phyloP scores from a whole-genome alignment of 2,329 filamentous ascomycete species.

The Xylariomycetidae sp. region DNA sequence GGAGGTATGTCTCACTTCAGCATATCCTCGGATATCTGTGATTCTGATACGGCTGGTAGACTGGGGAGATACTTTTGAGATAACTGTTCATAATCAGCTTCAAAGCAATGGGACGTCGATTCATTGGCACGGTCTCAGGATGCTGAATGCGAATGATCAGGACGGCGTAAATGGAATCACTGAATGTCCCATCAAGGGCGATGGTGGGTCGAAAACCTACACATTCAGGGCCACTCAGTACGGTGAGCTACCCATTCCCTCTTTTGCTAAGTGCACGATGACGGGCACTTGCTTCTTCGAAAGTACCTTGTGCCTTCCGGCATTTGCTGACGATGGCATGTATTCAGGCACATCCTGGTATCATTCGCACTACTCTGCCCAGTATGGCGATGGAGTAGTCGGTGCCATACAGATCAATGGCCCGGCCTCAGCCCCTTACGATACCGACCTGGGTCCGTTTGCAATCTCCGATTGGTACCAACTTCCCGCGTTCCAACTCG shows the following conservation, averaged over 20 bases:
- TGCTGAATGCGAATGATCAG: constrained; percentile 35
- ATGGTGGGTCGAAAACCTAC: constrained; percentile 29
- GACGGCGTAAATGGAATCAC: constrained; percentile 42
- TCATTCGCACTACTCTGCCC: constrained; percentile 32
- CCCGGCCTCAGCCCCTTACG: constrained; percentile 44
- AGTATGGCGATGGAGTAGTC: constrained; percentile 48
- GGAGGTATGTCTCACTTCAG: background rate
- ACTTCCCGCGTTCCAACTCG: constrained; percentile 1
- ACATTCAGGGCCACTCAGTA: constrained; percentile 33
- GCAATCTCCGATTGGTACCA: constrained; percentile 47
- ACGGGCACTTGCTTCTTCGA: no score
- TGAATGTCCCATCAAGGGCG: constrained; percentile 35
- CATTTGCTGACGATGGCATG: no score
- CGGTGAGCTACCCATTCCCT: no score
- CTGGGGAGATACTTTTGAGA: constrained; percentile 50
- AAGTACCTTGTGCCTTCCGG: no score
- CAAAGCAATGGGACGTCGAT: constrained; percentile 36
- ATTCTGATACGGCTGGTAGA: constrained; percentile 50
- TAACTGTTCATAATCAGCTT: constrained; percentile 53
- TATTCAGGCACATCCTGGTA: no score
- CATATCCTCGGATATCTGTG: background rate
- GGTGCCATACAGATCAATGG: constrained; percentile 49
- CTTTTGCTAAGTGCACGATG: no score
- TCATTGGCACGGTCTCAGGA: constrained; percentile 45
- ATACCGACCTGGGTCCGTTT: constrained; percentile 47